A percentile compares a stretch with the other conserved stretches of the same genome.
These are phyloP conservation scores for Axilococcus clingmanii DNA, from an alignment of 139 green algal genomes.

Conservation along the genomic window DNA sequence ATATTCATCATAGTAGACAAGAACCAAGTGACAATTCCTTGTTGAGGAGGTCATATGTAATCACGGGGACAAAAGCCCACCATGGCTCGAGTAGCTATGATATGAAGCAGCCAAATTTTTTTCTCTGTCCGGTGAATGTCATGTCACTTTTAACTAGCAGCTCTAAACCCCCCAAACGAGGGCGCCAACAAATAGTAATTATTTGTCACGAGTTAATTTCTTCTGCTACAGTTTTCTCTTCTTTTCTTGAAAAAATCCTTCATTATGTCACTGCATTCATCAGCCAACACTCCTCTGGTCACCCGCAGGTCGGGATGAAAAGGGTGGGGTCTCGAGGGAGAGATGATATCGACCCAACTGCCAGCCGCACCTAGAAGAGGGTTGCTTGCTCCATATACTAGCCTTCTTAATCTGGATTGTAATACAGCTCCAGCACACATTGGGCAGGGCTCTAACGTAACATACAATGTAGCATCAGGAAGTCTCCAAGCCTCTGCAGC, in stretches of 20 bases:
- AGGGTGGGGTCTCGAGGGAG: conserved; percentile 40
- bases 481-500: conserved; percentile 49
- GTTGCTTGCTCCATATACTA: conserved; percentile 85
- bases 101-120: too few relatives aligned
- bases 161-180: too few relatives aligned
- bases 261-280: conserved; percentile 51
- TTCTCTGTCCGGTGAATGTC: too few relatives aligned
- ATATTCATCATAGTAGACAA: too few relatives aligned
- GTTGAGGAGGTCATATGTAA: too few relatives aligned
- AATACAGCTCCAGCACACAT: conserved; percentile 93
- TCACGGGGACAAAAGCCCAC: too few relatives aligned
- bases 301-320: conserved; percentile 57
- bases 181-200: conserved; percentile 5
- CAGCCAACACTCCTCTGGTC: conserved; percentile 37
- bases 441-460: conserved; percentile 87
- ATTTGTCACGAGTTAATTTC: not conserved
- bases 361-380: conserved; percentile 67
- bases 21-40: too few relatives aligned
- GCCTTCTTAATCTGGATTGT: conserved; percentile 52
- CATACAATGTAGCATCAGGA: conserved; percentile 71
- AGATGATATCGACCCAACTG: conserved; percentile 57
- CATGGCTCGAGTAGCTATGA: too few relatives aligned
- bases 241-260: conserved; percentile 53
- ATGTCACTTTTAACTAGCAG: too few relatives aligned
- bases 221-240: conserved; percentile 6